phyloP scores from a whole-genome alignment of 2,329 filamentous ascomycete species.

The Cordyceps sp. region DNA sequence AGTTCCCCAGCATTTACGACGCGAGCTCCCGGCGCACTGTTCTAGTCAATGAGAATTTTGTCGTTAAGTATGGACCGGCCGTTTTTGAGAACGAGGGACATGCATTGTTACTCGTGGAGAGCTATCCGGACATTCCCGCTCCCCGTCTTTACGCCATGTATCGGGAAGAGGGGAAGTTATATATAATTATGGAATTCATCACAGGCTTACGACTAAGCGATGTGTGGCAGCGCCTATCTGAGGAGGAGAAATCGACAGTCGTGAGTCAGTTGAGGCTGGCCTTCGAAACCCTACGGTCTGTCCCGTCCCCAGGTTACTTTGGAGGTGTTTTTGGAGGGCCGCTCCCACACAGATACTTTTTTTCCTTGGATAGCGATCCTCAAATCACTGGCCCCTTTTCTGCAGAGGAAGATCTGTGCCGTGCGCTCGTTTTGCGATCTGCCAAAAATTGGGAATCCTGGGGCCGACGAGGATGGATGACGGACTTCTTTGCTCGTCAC shows the following conservation, averaged over 20 bases:
- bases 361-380: neutral
- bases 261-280: constrained; percentile 1
- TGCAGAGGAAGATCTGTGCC: constrained; percentile 1
- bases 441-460: constrained; percentile 1
- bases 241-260: neutral
- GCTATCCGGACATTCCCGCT: constrained; percentile 1
- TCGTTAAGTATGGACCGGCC: constrained; percentile 3
- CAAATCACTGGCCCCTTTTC: constrained; percentile 1
- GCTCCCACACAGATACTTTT: constrained; percentile 1
- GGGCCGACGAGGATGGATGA: constrained; percentile 1
- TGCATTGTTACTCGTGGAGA: constrained; percentile 3
- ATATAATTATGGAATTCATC: constrained; percentile 4
- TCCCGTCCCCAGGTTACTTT: constrained; percentile 1
- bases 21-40: constrained; percentile 1
- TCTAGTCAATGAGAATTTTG: neutral
- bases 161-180: constrained; percentile 1
- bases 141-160: constrained; percentile 4
- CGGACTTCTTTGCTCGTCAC: constrained; percentile 1
- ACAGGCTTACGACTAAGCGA: constrained; percentile 1
- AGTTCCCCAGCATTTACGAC: constrained; percentile 2
- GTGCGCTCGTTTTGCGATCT: constrained; percentile 1
- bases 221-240: constrained; percentile 1
- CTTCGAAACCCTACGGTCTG: neutral
- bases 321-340: constrained; percentile 1
- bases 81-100: constrained; percentile 4